phyloP scores from a whole-genome alignment of 495 filamentous ascomycete genomes.

The Penicillium waksmanii region DNA sequence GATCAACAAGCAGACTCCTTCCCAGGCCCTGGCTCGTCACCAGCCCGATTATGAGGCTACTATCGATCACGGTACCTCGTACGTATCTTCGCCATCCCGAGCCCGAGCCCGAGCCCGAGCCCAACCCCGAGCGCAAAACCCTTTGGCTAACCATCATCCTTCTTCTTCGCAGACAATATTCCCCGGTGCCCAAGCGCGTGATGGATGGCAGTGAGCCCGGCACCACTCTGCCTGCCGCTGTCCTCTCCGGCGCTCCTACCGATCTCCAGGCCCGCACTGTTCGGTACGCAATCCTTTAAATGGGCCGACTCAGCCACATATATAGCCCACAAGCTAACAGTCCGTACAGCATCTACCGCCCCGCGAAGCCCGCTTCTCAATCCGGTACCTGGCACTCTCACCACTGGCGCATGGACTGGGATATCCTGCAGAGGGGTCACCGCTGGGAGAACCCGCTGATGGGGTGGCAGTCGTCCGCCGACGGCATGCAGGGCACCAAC shows the following conservation, averaged over 20 bases:
- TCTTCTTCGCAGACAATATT: slow-evolving; percentile 67
- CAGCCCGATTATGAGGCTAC: slow-evolving; percentile 78
- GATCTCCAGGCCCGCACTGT: slow-evolving; percentile 93
- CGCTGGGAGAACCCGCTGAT: slow-evolving; percentile 98
- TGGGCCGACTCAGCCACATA: neutral
- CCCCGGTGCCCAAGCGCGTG: slow-evolving; percentile 82
- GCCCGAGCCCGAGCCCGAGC: neutral
- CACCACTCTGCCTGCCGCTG: slow-evolving; percentile 73
- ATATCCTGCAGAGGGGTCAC: slow-evolving; percentile 82
- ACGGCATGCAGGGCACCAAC: slow-evolving; percentile 89
- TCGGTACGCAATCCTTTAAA: slow-evolving; percentile 61
- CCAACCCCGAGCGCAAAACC: slow-evolving; percentile 1
- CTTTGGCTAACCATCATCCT: slow-evolving; percentile 28
- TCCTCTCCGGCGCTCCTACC: slow-evolving; percentile 89
- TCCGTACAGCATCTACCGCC: slow-evolving; percentile 78
- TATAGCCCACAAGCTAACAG: slow-evolving; percentile 21
- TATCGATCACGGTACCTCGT: slow-evolving; percentile 84
- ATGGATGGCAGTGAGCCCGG: slow-evolving; percentile 90
- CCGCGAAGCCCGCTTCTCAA: slow-evolving; percentile 89
- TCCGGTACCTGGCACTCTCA: slow-evolving; percentile 81
- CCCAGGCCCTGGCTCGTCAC: slow-evolving; percentile 60
- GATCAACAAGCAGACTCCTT: slow-evolving; percentile 56
- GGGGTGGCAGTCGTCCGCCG: slow-evolving; percentile 96
- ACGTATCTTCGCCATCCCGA: slow-evolving; percentile 30
- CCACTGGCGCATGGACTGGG: slow-evolving; percentile 99